A percentile compares a stretch with the other conserved stretches of the same genome.
Evolutionary conservation across 23 red algal genomes (phyloP).

Genomic region (Porphyridium purpureum): DNA sequence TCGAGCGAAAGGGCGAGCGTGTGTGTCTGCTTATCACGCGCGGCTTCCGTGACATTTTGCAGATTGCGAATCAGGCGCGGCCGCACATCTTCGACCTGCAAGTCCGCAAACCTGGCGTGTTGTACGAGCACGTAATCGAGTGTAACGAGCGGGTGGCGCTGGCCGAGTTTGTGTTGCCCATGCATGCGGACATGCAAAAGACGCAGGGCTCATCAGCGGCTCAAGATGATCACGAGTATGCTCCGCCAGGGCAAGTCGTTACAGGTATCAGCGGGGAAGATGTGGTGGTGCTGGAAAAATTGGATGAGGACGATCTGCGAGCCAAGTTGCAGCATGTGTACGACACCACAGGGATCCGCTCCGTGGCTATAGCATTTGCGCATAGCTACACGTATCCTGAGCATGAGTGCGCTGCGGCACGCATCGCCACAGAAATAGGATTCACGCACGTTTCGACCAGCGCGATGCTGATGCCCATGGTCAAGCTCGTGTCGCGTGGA

Average conservation of each 20-base stretch:
- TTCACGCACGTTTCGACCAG: slow-evolving; percentile 63
- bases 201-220: too few relatives aligned
- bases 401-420: slow-evolving; percentile 45
- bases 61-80: slow-evolving; percentile 65
- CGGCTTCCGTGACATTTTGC: slow-evolving; percentile 55
- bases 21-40: slow-evolving; percentile 46
- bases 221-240: too few relatives aligned
- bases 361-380: slow-evolving; percentile 69
- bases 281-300: slow-evolving; percentile 2
- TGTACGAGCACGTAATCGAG: slow-evolving; percentile 34
- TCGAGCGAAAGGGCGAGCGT: slow-evolving; percentile 73
- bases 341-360: slow-evolving; percentile 20
- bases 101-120: slow-evolving; percentile 17
- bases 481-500: slow-evolving; percentile 69
- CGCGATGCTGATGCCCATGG: slow-evolving; percentile 66
- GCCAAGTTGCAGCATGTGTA: slow-evolving; percentile 4
- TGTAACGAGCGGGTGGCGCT: slow-evolving; percentile 39
- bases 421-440: slow-evolving; percentile 18
- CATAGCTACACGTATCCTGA: slow-evolving; percentile 69
- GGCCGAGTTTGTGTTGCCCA: slow-evolving; percentile 9
- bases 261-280: background rate
- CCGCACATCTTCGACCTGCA: slow-evolving; percentile 86
- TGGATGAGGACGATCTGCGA: slow-evolving; percentile 15
- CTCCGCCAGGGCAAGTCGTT: too few relatives aligned
- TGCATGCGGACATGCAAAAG: too few relatives aligned